phyloP scores from a whole-genome alignment of 495 filamentous ascomycete genomes.

The Immersiella caudata region DNA sequence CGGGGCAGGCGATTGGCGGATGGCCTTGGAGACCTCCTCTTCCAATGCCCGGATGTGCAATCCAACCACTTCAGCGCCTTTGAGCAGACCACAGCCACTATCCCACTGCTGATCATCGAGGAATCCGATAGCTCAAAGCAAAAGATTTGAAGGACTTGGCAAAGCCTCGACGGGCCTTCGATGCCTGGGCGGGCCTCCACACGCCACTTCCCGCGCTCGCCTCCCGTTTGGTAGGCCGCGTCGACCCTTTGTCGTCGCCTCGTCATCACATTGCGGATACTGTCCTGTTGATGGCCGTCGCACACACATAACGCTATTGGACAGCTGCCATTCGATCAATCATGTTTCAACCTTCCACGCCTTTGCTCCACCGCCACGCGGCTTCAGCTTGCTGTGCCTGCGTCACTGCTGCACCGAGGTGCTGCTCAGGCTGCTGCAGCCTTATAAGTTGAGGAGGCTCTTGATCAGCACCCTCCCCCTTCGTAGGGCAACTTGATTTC shows the following conservation, averaged over 20 bases:
- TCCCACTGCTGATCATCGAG: conserved; percentile 3
- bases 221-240: neutral
- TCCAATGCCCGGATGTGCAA: neutral
- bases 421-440: neutral
- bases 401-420: neutral
- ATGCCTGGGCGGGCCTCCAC: neutral
- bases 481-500: neutral
- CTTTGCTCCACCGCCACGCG: conserved; percentile 15
- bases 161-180: neutral
- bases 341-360: neutral
- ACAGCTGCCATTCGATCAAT: neutral
- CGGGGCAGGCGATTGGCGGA: neutral
- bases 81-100: neutral
- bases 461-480: neutral
- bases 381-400: neutral
- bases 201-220: neutral
- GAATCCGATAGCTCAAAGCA: neutral
- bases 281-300: neutral
- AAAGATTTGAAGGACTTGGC: neutral
- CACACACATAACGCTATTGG: neutral
- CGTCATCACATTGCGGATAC: neutral
- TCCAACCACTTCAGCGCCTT: neutral
- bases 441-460: neutral
- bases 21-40: conserved; percentile 1
- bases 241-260: conserved; percentile 1